These are phyloP conservation scores for Phylloporus sp. DNA, from an alignment of 768 basidiomycete genomes.

Conservation along the genomic window DNA sequence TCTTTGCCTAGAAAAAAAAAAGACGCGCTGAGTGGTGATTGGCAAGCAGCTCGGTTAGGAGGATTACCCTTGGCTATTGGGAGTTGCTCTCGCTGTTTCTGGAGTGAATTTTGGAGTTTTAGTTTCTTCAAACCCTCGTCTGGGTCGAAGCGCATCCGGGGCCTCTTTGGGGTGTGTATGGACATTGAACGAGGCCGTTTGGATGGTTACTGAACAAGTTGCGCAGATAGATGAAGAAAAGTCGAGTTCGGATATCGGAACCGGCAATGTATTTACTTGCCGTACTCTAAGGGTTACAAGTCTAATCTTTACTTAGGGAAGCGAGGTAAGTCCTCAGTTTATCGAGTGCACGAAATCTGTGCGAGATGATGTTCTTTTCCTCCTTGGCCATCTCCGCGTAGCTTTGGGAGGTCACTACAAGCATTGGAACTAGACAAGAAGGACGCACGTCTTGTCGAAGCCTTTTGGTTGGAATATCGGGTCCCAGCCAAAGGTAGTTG, in stretches of 20 bases:
- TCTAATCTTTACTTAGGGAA: slow-evolving; percentile 5
- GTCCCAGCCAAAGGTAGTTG: slow-evolving; percentile 86
- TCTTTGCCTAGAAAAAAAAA: slow-evolving; percentile 54
- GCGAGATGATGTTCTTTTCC: slow-evolving; percentile 64
- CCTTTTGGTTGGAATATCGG: slow-evolving; percentile 77
- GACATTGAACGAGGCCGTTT: slow-evolving; percentile 12
- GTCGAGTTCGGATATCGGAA: slow-evolving; percentile 17
- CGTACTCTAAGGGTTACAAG: neutral
- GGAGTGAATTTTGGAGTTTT: slow-evolving; percentile 32
- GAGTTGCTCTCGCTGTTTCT: slow-evolving; percentile 65
- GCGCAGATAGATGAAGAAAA: slow-evolving; percentile 2
- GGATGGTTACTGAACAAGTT: neutral
- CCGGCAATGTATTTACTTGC: slow-evolving; percentile 12
- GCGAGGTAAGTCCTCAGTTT: slow-evolving; percentile 47
- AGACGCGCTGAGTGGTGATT: neutral
- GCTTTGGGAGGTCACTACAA: slow-evolving; percentile 25
- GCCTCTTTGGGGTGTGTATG: slow-evolving; percentile 22
- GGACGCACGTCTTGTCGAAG: slow-evolving; percentile 69
- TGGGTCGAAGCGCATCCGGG: slow-evolving; percentile 20
- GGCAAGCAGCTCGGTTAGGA: neutral
- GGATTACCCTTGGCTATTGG: slow-evolving; percentile 72
- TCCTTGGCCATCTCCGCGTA: slow-evolving; percentile 66
- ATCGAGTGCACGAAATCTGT: slow-evolving; percentile 60
- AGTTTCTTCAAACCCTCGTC: slow-evolving; percentile 15
- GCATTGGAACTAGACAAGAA: neutral